Base-by-base conservation (phyloP, 2,329 filamentous ascomycete genomes). In the Trichoderma sp. region DNA sequence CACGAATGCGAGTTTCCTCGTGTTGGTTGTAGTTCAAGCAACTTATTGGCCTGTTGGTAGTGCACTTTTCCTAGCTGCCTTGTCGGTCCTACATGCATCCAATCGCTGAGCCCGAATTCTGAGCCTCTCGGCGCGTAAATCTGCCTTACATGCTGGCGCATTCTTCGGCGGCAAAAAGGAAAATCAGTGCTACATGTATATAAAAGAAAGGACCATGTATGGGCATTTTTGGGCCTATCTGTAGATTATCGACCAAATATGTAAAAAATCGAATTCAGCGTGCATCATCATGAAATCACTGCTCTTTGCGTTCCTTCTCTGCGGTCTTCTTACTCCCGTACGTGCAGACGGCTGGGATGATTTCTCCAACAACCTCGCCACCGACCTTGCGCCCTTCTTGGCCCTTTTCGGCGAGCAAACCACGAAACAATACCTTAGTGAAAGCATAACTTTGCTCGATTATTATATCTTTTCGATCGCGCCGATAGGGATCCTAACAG, bases 391-490 rank as follows among this genome's bases (percentile, higher is more conserved):
- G 1, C 61, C 61, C 1, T 16, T 64, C 7, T 13, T 64, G 10
- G 35, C 61, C 14, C 33, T 64, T 3, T 64, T 64, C 2, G 61
- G 61, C 14, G 61, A 64, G 5, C 61, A 64, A 13, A 33, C 33
- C 1, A 64, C 61, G 1, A 64, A 64, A 24, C 61, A 64, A 4
- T 64, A 29, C 4, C 61, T 64, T 5, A 64, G 61, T 19, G 61
- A 64, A 10, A 29, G 21, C 6, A 56, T 29, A 10, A 31, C 61
- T 2, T 4, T n/a, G 0, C 19, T 64, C 2, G 61, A 64, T 14
- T 29, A 56, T 21, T 64, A 55, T 13, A 40, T 64, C 0, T 56
- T 64, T 3, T 49, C 61, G 14, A 64, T 64, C 24, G 61, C 61
- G 1, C 61, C 61, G 5, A 27, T 64, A 11, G 61, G 61, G 5